Conservation (phyloP, 371 early-diverging fungal species). For the Homolaphlyctis polyrhiza region DNA sequence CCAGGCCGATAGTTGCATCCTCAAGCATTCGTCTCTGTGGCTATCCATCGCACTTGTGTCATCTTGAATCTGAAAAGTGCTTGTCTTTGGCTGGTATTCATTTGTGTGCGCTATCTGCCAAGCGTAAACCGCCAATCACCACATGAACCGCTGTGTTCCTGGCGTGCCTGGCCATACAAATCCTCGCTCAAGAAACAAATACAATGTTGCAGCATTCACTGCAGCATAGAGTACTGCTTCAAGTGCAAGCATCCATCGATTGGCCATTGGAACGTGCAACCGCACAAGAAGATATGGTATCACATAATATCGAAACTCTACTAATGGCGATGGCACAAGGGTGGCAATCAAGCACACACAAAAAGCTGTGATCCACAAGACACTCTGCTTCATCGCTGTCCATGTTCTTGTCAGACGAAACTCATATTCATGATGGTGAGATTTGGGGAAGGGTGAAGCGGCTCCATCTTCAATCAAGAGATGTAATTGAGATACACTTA, state of each 20-base stretch:
- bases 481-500: slow-evolving; percentile 23
- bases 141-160: slow-evolving; percentile 83
- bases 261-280: slow-evolving; percentile 44
- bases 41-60: too few species aligned
- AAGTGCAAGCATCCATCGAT: slow-evolving; percentile 6
- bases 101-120: too few species aligned
- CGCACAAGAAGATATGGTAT: slow-evolving; percentile 74
- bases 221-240: slow-evolving; percentile 43
- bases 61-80: too few species aligned
- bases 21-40: too few species aligned
- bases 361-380: slow-evolving; percentile 38
- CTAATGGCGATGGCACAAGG: slow-evolving; percentile 84
- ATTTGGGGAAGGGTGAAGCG: neutral
- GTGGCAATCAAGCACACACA: slow-evolving; percentile 41
- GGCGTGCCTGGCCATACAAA: slow-evolving; percentile 72
- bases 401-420: neutral
- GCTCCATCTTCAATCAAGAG: neutral
- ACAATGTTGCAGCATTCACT: slow-evolving; percentile 59
- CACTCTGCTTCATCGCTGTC: slow-evolving; percentile 11
- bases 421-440: neutral
- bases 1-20: too few species aligned
- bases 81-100: too few species aligned
- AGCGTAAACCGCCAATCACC: too few species aligned
- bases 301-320: slow-evolving; percentile 94
- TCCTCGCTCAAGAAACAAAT: slow-evolving; percentile 63